Evolutionary conservation across 2,329 filamentous ascomycete species (phyloP).

Genomic region (Xylariales sp.): DNA sequence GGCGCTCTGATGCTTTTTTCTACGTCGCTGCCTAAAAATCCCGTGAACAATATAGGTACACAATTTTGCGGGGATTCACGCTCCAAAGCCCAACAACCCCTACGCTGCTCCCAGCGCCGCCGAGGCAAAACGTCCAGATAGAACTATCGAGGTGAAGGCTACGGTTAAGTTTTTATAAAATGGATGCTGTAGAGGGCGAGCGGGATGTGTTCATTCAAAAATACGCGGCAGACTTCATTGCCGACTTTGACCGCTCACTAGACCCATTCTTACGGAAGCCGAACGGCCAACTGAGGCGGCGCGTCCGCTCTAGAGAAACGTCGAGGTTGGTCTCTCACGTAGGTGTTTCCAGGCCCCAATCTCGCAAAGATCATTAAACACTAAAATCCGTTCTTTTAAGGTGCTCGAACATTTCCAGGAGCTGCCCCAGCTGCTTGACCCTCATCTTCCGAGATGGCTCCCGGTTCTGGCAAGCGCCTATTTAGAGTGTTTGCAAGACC

Average conservation of each 20-base stretch:
- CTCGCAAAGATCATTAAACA: constrained; percentile 2
- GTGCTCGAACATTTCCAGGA: constrained; percentile 92
- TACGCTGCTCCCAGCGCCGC: not conserved
- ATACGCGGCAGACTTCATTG: constrained; percentile 68
- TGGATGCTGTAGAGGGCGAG: constrained; percentile 72
- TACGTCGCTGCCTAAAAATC: constrained; percentile 31
- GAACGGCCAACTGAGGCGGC: constrained; percentile 61
- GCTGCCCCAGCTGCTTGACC: constrained; percentile 91
- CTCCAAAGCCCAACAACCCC: constrained; percentile 6
- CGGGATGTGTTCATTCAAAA: constrained; percentile 72
- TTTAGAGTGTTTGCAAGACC: constrained; percentile 69
- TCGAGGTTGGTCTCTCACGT: constrained; percentile 61
- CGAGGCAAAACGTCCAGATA: not conserved
- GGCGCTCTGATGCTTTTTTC: not conserved
- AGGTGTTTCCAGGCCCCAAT: constrained; percentile 1
- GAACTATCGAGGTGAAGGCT: not conserved
- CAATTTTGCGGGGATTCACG: constrained; percentile 16
- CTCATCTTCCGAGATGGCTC: constrained; percentile 80
- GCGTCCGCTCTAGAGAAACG: constrained; percentile 63
- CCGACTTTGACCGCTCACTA: constrained; percentile 67
- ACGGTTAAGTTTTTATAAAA: constrained; percentile 44
- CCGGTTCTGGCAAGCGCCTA: constrained; percentile 81
- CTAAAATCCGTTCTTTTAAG: constrained; percentile 51
- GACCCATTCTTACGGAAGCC: constrained; percentile 64
- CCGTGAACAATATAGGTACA: constrained; percentile 18